phyloP scores from a whole-genome alignment of 306 rosid species.

The Macrotyloma uniflorum region DNA sequence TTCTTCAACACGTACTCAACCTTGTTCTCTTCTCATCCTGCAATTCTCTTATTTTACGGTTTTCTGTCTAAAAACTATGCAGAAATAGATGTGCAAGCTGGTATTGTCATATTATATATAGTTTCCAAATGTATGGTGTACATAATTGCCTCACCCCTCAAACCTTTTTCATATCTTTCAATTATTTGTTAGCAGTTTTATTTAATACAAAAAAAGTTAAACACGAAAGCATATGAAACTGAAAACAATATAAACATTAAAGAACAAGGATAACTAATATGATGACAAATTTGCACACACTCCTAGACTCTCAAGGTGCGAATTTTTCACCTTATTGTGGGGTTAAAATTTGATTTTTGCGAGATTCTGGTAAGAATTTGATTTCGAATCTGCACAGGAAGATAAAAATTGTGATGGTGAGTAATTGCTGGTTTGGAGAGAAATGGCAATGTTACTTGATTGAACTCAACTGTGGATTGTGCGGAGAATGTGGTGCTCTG shows the following conservation, averaged over 20 bases:
- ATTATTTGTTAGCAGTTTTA: background rate
- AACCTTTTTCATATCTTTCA: background rate
- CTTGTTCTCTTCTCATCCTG: slow-evolving; percentile 1
- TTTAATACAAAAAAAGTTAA: background rate
- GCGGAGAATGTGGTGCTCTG: slow-evolving; percentile 15
- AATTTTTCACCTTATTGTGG: background rate
- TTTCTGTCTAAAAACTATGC: background rate
- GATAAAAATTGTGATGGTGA: background rate
- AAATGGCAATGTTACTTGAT: slow-evolving; percentile 19
- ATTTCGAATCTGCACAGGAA: background rate
- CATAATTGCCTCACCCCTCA: background rate
- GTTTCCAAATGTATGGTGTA: background rate
- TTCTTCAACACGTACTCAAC: slow-evolving; percentile 50
- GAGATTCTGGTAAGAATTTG: background rate
- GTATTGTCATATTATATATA: background rate
- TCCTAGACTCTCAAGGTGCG: too few relatives aligned
- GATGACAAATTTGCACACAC: background rate
- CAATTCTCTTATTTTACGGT: background rate
- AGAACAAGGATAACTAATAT: background rate
- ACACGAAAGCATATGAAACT: background rate
- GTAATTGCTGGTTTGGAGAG: background rate
- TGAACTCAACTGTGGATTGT: background rate
- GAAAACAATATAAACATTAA: background rate
- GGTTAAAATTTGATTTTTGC: background rate
- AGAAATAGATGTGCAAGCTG: background rate